Base-by-base conservation (phyloP, 2,329 filamentous ascomycete genomes). In the Fusarium secorum region DNA sequence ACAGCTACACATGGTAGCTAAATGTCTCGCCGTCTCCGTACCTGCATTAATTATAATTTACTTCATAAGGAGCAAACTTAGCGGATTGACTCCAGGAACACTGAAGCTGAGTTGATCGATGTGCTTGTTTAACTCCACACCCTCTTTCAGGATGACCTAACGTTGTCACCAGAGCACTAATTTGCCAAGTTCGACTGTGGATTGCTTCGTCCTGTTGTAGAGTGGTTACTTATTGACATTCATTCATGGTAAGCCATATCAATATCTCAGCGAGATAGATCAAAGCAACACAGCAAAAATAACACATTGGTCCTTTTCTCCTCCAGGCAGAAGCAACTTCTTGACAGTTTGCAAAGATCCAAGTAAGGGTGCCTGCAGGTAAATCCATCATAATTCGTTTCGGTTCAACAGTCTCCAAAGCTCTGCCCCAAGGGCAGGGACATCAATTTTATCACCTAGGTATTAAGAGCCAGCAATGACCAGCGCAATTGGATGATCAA, bases 1-100 rank as follows among this genome's bases (percentile, higher is more conserved):
- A 30, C 59, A 68, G 44, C 53, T 60, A 46, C 33, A 36, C 64
- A 65, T 54, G 20, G 38, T 38, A 54, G 52, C 32, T 38, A 28
- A 54, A 41, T 70, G 69, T 66, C 69, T 72, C 61, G 67, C 48
- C 28, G 15, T 49, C 65, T 66, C 69, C 69, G 54, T 56, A 60
- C 53, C 44, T 64, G 54, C 59, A 38, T 60, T 36, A 35, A 33
- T 46, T 26, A 24, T 49, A 44, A 10, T 32, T 26, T 28, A 22
- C 35, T 46, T 53, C 28, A 22, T 45, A 33, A 54, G 45, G 18
- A 42, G 51, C 45, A 36, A 42, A 18, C 33, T 32, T 42, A 51
- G 36, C 49, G 53, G 36, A 57, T 60, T 36, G 39, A 26, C 35
- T 33, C 46, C 36, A 49, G 44, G 44, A 58, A 67, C 39, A 51